phyloP scores from a whole-genome alignment of 2,329 filamentous ascomycete genomes.

The Trichoderma arundinaceum region DNA sequence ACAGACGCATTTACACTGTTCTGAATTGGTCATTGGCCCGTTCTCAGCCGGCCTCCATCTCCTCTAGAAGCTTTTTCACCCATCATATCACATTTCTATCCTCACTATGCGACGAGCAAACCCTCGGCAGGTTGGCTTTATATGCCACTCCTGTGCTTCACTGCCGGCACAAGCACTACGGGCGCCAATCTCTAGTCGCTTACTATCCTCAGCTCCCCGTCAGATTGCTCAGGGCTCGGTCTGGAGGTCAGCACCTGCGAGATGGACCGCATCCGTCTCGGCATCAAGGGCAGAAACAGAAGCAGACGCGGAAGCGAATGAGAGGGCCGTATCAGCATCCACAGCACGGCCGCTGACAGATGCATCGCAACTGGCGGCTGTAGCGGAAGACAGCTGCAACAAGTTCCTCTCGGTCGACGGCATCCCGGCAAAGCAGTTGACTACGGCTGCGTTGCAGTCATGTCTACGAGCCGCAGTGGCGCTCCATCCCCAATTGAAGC shows the following conservation, averaged over 20 bases:
- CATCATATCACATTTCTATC: background rate
- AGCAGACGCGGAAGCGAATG: constrained; percentile 17
- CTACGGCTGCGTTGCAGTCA: constrained; percentile 51
- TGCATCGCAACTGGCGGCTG: constrained; percentile 48
- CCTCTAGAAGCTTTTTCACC: background rate
- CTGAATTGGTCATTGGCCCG: background rate
- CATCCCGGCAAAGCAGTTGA: constrained; percentile 53
- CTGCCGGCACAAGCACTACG: constrained; percentile 39
- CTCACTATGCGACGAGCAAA: constrained; percentile 49
- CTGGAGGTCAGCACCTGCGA: constrained; percentile 32
- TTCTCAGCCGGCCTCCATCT: background rate
- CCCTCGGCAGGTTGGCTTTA: constrained; percentile 43
- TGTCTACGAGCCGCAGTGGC: constrained; percentile 54
- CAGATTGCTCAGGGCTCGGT: constrained; percentile 23
- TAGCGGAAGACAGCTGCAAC: constrained; percentile 51
- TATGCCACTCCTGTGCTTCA: constrained; percentile 54
- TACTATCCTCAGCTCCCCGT: constrained; percentile 34
- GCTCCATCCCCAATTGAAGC: constrained; percentile 50
- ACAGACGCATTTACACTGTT: background rate
- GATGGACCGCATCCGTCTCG: constrained; percentile 40
- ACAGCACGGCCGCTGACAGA: constrained; percentile 43
- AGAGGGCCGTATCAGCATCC: constrained; percentile 31
- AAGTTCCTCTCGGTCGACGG: constrained; percentile 53
- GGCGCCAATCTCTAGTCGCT: constrained; percentile 38
- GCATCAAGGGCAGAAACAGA: constrained; percentile 14